Evolutionary conservation across 371 early-diverging fungal species (phyloP), one percentile per base, ranked within the genome.

Genomic region (Nematocida minor): DNA sequence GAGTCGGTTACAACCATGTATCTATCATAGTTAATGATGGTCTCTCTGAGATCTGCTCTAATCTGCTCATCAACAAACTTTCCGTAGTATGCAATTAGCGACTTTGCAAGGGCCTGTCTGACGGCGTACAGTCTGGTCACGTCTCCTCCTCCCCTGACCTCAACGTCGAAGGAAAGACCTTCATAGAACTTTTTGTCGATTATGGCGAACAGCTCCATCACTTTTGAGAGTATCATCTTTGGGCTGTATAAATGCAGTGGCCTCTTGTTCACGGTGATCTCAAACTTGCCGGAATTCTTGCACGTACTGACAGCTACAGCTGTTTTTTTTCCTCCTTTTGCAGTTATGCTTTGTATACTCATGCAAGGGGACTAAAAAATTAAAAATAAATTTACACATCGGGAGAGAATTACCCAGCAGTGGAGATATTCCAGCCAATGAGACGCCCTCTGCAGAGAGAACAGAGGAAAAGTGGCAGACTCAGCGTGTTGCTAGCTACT

Each of bases 91-190:
- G 97, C 96, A 79, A 99, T 93, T 83, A 99, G 89, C 68, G 93
- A 90, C 90, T 96, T 96, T 83, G 96, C 94, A 86, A 99, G 90
- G 63, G 99, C 96, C 88, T 97, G 97, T 86, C 97, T 94, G 88
- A 95, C 93, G 82, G 99, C 89, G 86, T 93, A 95, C 85, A 97
- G 89, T 88, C 93, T 94, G 69, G 96, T 92, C 79, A 91, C 91
- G 86, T 90, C 91, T 34, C 74, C 79, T 88, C 98, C 97, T 90
- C 97, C 96, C 83, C 89, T 88, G 82, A 94, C 94, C 82, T 93
- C 91, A 82, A 99, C 90, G 80, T 94, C 90, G 89, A 99, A 94
- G 87, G 94, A 94, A 60, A 97, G 89, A 85, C 91, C 89, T 84
- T 92, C 90, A 86, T 96, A 94, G 87, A 90, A 90, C 83, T 95